Conservation (phyloP, 768 basidiomycete genomes). For the Suillus decipiens region DNA sequence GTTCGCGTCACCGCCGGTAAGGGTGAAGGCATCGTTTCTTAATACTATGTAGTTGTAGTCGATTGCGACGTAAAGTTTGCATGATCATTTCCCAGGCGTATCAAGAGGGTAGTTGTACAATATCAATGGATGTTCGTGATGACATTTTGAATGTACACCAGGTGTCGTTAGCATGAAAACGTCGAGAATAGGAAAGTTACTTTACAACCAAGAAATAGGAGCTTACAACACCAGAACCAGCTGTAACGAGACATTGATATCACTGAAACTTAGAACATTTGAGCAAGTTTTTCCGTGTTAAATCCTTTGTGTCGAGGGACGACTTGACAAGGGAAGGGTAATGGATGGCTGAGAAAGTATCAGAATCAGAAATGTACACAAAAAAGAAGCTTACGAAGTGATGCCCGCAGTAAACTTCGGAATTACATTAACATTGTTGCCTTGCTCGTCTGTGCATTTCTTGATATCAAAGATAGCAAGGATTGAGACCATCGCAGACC, state of each 20-base stretch:
- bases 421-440: conserved; percentile 23
- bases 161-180: neutral
- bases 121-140: neutral
- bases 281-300: conserved; percentile 18
- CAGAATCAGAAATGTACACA: conserved; percentile 1
- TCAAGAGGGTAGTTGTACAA: neutral
- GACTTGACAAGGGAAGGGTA: conserved; percentile 26
- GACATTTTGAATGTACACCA: neutral
- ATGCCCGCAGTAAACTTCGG: conserved; percentile 27
- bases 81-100: neutral
- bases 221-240: neutral
- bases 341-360: conserved; percentile 23
- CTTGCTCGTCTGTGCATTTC: conserved; percentile 28
- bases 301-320: conserved; percentile 26
- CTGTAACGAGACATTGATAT: neutral
- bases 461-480: conserved; percentile 38
- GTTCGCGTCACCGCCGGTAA: neutral
- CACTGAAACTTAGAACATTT: conserved; percentile 19
- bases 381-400: conserved; percentile 25
- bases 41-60: neutral
- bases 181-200: neutral
- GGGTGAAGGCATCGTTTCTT: neutral
- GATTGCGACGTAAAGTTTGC: neutral
- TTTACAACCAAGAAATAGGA: neutral
- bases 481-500: conserved; percentile 35